Evolutionary conservation across 371 early-diverging fungal species (phyloP).

Genomic region (Syncephalastrum monosporum): DNA sequence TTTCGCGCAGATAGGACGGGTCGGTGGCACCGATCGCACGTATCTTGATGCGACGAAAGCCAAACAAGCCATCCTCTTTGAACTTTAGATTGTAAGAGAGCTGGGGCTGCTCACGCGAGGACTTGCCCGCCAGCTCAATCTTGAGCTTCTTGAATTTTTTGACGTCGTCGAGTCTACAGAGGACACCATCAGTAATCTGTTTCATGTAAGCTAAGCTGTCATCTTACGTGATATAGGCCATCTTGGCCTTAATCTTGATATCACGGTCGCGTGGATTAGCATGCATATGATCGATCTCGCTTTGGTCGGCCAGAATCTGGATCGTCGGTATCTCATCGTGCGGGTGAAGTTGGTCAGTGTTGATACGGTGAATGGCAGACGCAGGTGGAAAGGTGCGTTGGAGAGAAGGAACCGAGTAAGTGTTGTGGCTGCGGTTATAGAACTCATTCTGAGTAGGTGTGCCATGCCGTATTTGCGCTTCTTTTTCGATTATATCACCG

Average conservation of each 20-base stretch:
- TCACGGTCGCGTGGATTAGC: not conserved
- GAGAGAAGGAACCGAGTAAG: not conserved
- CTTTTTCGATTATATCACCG: conserved; percentile 5
- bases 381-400: not conserved
- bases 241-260: conserved; percentile 3
- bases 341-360: conserved; percentile 11
- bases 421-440: conserved; percentile 1
- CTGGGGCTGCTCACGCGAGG: conserved; percentile 27
- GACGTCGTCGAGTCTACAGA: conserved; percentile 17
- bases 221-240: conserved; percentile 4
- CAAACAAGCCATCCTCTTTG: conserved; percentile 20
- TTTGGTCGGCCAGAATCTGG: conserved; percentile 11
- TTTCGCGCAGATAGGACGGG: conserved; percentile 40
- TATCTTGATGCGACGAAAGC: conserved; percentile 30
- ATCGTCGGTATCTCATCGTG: conserved; percentile 17
- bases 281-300: conserved; percentile 12
- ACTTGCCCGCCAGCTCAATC: conserved; percentile 31
- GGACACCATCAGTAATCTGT: conserved; percentile 1
- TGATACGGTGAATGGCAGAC: conserved; percentile 16
- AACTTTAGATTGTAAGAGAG: conserved; percentile 35
- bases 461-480: not conserved
- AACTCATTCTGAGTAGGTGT: conserved; percentile 11
- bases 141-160: conserved; percentile 18
- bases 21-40: conserved; percentile 27
- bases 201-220: not conserved